Base-by-base conservation (phyloP, 2,329 filamentous ascomycete species). In the Botryotinia globosa region DNA sequence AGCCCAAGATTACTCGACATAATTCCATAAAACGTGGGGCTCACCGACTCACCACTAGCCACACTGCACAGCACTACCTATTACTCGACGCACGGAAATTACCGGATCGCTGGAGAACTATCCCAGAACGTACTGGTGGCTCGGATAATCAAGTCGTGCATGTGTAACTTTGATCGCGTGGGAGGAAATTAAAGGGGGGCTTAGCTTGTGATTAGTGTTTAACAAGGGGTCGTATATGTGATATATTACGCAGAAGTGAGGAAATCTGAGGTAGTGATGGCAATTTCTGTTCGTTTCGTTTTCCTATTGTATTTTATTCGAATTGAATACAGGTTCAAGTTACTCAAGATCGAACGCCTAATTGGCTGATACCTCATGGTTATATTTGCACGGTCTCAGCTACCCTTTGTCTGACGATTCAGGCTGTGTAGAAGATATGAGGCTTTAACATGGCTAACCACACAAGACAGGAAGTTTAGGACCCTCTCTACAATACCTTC, bases 131-230 rank as follows among this genome's bases (percentile, higher is more conserved):
- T 42, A 29, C 8, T 42, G 16, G 25, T 29, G 45, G 25, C 34
- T 54, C 12, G 64, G 25, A 42, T 67, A 54, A 51, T 67, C 64
- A 34, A 18, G 45, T 56, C 34, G 45, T 29, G 34, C 64, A 56
- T 56, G 34, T 54, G 64, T 56, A 42, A 29, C 9, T 42, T 45
- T 39, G 64, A 39, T 29, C 16, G 32, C 20, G 48, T 37, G 8
- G 14, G 22, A n/a, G 14, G 25, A 34, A 54, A 67, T 67, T 39
- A 56, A 67, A 67, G 64, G 64, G 64, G 64, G 64, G 48, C 9
- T 67, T 67, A 67, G 45, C 45, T 67, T 20, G 16, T 22, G 8
- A n/a, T 45, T n/a, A n/a, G 25, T 29, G 64, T 56, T 34, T 5
- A 7, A 54, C 48, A 10, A n/a, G 4, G 10, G 34, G 12, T 34